Conservation (phyloP, 1,139 yeast genomes). For the Kurtzmaniella quercitrusa region DNA sequence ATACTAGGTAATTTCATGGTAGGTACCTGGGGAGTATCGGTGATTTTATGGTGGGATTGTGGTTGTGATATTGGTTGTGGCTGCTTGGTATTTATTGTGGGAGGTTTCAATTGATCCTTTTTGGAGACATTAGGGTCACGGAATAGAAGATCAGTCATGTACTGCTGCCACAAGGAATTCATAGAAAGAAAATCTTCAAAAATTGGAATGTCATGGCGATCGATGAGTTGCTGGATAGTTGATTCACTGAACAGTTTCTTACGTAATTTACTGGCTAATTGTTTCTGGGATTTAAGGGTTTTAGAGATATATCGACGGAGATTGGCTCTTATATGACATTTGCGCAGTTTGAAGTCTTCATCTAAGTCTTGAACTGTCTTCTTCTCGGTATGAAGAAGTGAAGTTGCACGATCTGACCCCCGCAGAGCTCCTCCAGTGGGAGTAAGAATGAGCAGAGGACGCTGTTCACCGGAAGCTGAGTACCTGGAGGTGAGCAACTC, state of each 20-base stretch:
- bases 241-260: conserved; percentile 7
- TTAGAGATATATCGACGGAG: conserved; percentile 39
- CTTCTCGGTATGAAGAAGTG: conserved; percentile 15
- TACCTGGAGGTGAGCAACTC: conserved; percentile 55
- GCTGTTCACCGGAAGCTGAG: conserved; percentile 53
- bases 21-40: too few species aligned
- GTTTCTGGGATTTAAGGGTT: conserved; percentile 35
- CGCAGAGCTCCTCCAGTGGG: conserved; percentile 33
- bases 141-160: conserved; percentile 53
- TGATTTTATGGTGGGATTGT: too few species aligned
- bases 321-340: conserved; percentile 37
- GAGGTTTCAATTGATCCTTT: not conserved
- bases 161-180: conserved; percentile 58
- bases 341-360: conserved; percentile 15
- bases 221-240: conserved; percentile 4
- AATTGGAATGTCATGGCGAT: conserved; percentile 40
- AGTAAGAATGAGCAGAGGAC: conserved; percentile 48
- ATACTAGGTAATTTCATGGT: conserved; percentile 7
- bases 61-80: too few species aligned
- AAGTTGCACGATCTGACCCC: conserved; percentile 12
- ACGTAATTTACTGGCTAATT: conserved; percentile 28
- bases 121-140: not conserved
- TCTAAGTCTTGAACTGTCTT: conserved; percentile 8
- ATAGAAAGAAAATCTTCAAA: conserved; percentile 52
- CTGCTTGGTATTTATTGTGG: not conserved